phyloP scores from a whole-genome alignment of 1,284 basidiomycete species.

The Cutaneotrichosporon mucoides region DNA sequence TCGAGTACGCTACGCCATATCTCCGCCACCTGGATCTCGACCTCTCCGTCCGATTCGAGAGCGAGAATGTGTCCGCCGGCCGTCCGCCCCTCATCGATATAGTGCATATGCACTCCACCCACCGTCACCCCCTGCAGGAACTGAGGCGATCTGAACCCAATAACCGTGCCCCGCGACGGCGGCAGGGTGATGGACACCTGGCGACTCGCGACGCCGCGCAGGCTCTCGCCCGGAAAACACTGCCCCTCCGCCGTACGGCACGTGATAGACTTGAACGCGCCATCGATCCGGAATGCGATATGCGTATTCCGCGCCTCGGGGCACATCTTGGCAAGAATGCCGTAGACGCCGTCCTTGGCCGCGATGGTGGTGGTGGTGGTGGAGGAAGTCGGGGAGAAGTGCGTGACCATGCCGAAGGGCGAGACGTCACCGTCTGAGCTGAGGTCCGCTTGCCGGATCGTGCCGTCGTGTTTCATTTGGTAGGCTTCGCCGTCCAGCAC shows the following conservation, averaged over 20 bases:
- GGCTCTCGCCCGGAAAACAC: conserved; percentile 11
- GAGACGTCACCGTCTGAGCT: conserved; percentile 3
- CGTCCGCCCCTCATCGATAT: conserved; percentile 10
- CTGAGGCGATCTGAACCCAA: conserved; percentile 15
- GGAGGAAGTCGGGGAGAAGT: neutral
- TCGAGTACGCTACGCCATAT: conserved; percentile 10
- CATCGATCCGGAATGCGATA: conserved; percentile 17
- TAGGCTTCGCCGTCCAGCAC: conserved; percentile 13
- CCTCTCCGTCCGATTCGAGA: conserved; percentile 18
- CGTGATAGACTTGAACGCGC: conserved; percentile 10
- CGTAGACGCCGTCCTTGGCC: conserved; percentile 9
- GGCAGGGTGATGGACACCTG: conserved; percentile 10
- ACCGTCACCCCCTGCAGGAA: conserved; percentile 16
- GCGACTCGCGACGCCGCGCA: conserved; percentile 10
- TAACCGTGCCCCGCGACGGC: conserved; percentile 4
- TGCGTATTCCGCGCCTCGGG: conserved; percentile 11
- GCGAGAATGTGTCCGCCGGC: conserved; percentile 18
- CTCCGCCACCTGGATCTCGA: conserved; percentile 9
- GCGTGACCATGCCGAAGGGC: conserved; percentile 15
- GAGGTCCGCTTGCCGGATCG: conserved; percentile 1
- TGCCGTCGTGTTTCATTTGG: conserved; percentile 19
- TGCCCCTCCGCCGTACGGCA: conserved; percentile 18
- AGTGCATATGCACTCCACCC: conserved; percentile 21
- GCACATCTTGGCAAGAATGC: conserved; percentile 3
- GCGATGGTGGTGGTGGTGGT: neutral